Conservation (phyloP, 805 yeast species). For the Candida oleophila region DNA sequence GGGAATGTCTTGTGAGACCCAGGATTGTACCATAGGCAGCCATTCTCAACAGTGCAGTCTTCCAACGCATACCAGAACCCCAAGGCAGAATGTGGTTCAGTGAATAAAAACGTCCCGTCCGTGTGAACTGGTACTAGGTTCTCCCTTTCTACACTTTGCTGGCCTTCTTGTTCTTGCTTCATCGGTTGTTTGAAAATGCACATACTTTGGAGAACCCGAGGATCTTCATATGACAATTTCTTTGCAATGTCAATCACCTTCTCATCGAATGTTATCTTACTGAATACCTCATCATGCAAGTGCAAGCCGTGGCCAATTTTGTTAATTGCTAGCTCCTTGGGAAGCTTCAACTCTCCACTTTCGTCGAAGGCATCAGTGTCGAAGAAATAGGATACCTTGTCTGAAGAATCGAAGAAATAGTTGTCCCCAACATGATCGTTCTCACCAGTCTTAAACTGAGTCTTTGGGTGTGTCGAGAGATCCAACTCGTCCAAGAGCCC, state of each 20-base stretch:
- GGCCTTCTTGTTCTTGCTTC: constrained; percentile 6
- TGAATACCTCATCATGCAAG: constrained; percentile 50
- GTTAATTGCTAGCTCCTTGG: constrained; percentile 60
- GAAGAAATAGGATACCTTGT: constrained; percentile 66
- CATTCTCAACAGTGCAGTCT: constrained; percentile 65
- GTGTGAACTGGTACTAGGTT: constrained; percentile 74
- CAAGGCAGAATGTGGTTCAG: constrained; percentile 66
- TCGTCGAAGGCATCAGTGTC: constrained; percentile 67
- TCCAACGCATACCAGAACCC: constrained; percentile 85
- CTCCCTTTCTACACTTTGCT: constrained; percentile 27
- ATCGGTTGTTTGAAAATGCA: constrained; percentile 62
- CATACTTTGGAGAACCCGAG: constrained; percentile 77
- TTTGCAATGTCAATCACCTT: constrained; percentile 52
- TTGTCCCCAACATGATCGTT: constrained; percentile 69
- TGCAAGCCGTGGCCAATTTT: constrained; percentile 82
- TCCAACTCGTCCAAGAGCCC: constrained; percentile 50
- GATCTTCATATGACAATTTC: constrained; percentile 56
- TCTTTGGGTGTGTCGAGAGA: constrained; percentile 59
- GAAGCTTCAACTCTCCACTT: constrained; percentile 49
- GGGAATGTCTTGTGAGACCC: constrained; percentile 65
- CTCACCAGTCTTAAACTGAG: constrained; percentile 63
- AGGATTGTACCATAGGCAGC: constrained; percentile 67
- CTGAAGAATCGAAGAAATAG: constrained; percentile 67
- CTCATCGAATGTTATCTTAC: constrained; percentile 48
- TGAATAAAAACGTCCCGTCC: constrained; percentile 71